A percentile compares a stretch with the other conserved stretches of the same genome.
phyloP scores from a whole-genome alignment of 2,329 filamentous ascomycete species.

The Magnaporthales sp. region DNA sequence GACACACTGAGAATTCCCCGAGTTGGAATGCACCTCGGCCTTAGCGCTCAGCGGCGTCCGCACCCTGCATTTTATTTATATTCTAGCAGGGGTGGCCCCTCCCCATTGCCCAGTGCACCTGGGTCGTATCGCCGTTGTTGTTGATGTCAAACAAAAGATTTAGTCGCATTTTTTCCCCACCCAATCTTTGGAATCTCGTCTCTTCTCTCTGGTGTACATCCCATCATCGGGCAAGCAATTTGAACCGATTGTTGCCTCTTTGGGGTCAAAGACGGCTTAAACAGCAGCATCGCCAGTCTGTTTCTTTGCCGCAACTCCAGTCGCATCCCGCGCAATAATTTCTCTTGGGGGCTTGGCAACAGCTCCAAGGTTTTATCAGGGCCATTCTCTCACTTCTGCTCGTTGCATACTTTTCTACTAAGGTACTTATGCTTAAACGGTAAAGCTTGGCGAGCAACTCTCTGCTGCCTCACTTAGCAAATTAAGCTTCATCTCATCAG shows the following conservation, averaged over 20 bases:
- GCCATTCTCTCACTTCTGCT: neutral
- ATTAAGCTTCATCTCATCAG: no score
- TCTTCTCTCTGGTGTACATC: neutral
- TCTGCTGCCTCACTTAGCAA: neutral
- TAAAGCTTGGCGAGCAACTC: neutral
- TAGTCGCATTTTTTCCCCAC: no score
- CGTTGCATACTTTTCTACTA: no score
- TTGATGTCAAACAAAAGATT: no score
- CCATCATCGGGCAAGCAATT: neutral
- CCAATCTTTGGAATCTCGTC: neutral
- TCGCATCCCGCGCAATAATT: neutral
- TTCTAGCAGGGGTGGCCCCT: neutral
- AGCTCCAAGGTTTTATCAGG: no score
- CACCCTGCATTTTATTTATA: neutral
- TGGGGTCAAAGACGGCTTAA: neutral
- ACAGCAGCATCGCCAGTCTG: neutral
- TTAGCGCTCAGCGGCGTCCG: no score
- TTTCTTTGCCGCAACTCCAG: neutral
- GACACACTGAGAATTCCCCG: neutral
- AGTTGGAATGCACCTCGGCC: neutral
- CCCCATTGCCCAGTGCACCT: neutral
- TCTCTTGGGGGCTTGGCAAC: neutral
- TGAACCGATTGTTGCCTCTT: neutral
- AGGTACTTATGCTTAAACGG: neutral
- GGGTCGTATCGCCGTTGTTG: neutral